Percentiles rank a stretch among this genome's conserved stretches.
phyloP scores from a whole-genome alignment of 495 filamentous ascomycete genomes.

The Hyaloscypha hepaticicola region DNA sequence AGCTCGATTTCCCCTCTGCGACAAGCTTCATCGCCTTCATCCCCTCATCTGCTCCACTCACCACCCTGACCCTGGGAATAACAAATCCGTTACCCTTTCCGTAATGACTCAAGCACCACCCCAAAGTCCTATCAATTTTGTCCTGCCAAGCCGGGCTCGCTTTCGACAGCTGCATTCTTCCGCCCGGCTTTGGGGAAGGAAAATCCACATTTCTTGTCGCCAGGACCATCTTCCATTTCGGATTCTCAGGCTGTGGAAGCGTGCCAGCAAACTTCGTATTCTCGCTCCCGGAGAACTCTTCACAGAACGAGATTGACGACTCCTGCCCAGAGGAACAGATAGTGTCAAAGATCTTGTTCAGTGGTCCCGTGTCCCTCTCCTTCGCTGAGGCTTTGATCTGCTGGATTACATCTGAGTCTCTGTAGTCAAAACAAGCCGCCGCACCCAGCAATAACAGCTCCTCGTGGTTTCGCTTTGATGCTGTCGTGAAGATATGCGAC shows the following conservation, averaged over 20 bases:
- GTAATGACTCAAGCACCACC: neutral
- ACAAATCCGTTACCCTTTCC: neutral
- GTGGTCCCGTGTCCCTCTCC: neutral
- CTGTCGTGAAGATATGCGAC: neutral
- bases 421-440: neutral
- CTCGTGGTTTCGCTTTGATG: neutral
- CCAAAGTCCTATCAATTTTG: neutral
- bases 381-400: neutral
- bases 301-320: neutral
- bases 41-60: neutral
- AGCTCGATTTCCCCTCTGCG: neutral
- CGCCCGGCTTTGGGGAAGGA: neutral
- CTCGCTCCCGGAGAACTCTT: neutral
- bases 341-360: neutral
- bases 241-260: neutral
- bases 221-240: constrained; percentile 3
- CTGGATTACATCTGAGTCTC: neutral
- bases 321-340: neutral
- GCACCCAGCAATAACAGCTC: neutral
- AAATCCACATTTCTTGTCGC: neutral
- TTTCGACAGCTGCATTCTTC: neutral
- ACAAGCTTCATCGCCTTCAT: neutral
- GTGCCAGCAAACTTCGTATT: neutral
- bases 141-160: neutral
- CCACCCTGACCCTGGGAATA: neutral